These are phyloP conservation scores for Acmispon strigosus DNA, from an alignment of 306 rosid genomes.

Conservation along the genomic window DNA sequence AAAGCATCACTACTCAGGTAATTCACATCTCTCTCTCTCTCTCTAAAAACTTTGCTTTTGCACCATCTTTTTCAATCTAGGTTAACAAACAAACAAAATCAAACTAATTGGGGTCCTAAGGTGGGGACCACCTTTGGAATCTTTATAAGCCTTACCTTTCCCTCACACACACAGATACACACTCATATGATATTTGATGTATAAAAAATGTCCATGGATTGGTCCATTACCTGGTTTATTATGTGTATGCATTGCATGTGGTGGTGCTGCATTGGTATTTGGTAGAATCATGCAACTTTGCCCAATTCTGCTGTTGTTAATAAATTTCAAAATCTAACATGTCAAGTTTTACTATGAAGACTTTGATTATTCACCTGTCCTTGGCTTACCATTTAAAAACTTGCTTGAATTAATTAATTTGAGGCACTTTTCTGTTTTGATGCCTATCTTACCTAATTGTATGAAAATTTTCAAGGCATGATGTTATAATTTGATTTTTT, in stretches of 20 bases:
- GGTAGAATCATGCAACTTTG: neutral
- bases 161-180: too few species aligned
- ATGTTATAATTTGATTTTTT: neutral
- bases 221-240: too few species aligned
- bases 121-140: constrained; percentile 59
- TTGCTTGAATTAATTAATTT: too few species aligned
- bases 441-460: constrained; percentile 1
- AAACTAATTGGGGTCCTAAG: constrained; percentile 18
- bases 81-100: constrained; percentile 20
- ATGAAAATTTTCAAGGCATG: neutral
- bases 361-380: neutral
- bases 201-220: too few species aligned
- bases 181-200: too few species aligned
- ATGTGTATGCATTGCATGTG: too few species aligned
- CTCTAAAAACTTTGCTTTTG: constrained; percentile 39
- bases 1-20: constrained; percentile 91
- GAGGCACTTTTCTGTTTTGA: neutral
- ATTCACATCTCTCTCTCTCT: neutral
- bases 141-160: constrained; percentile 1
- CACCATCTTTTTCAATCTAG: constrained; percentile 30
- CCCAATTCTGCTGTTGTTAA: neutral
- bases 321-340: neutral
- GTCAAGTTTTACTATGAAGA: neutral
- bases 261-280: too few species aligned
- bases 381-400: neutral